Conservation (phyloP, 371 early-diverging fungal species). For the Mucor irregularis region DNA sequence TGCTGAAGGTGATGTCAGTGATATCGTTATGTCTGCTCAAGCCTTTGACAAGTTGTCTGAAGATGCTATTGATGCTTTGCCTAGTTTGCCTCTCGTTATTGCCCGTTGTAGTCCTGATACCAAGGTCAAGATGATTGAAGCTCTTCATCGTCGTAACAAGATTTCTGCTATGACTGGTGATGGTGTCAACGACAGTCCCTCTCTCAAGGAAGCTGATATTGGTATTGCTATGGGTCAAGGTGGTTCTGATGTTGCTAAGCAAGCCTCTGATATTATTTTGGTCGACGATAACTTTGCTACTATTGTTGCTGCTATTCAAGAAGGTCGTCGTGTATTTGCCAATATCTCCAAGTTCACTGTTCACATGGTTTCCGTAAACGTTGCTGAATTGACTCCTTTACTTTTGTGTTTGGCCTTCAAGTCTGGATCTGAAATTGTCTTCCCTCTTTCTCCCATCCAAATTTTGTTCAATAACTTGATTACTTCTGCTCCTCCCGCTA, state of each 20-base stretch:
- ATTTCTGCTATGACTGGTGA: conserved; percentile 80
- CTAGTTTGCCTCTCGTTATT: conserved; percentile 66
- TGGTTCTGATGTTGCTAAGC: conserved; percentile 74
- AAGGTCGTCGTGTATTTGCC: conserved; percentile 84
- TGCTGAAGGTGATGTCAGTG: conserved; percentile 1
- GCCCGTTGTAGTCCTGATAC: conserved; percentile 82
- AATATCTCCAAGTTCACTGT: conserved; percentile 92
- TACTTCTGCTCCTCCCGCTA: conserved; percentile 79
- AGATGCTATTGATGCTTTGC: conserved; percentile 39
- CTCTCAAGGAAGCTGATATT: conserved; percentile 72
- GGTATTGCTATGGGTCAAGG: conserved; percentile 77
- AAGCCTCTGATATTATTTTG: conserved; percentile 66
- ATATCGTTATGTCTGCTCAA: conserved; percentile 43
- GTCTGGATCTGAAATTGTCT: conserved; percentile 57
- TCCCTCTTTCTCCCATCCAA: conserved; percentile 74
- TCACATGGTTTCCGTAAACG: conserved; percentile 87
- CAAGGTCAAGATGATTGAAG: conserved; percentile 72
- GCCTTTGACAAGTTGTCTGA: conserved; percentile 55
- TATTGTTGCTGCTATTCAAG: conserved; percentile 77
- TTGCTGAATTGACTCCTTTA: conserved; percentile 67
- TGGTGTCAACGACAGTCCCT: conserved; percentile 91
- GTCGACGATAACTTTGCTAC: conserved; percentile 63
- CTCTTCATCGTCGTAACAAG: conserved; percentile 56
- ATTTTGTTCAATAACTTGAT: conserved; percentile 90
- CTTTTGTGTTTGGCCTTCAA: conserved; percentile 68